Evolutionary conservation across 1,284 basidiomycete species (phyloP), one percentile per base, ranked within the genome.

Genomic region (Puccinia novopanici): DNA sequence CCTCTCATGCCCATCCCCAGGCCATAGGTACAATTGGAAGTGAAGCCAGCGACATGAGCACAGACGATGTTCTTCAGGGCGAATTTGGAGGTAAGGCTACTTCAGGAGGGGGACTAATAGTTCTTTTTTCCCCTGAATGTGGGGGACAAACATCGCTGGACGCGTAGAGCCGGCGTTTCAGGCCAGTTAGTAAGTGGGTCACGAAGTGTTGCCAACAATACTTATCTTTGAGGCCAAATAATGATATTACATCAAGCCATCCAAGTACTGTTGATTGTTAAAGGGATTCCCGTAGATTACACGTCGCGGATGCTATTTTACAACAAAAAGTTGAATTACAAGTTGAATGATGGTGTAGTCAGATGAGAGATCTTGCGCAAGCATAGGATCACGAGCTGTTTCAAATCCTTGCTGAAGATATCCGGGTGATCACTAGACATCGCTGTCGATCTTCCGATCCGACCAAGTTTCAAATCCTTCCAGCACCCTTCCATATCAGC

Each of bases 401-500:
- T 71, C 50, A 71, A 37, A 54, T 71, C 50, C 68, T 71, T 71
- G 50, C 34, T 27, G 17, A 71, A 54, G 48, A 71, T 30, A 34
- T 50, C 45, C 24, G 27, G 5, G 42, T 70, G 24, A 52, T 70
- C 45, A 70, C 27, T 12, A 15, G 67, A 50, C 24, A 52, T 42
- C 24, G 52, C n/a, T 48, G 27, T 30, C 19, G 27, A 63, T 27
- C 63, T 55, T 37, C 77, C 68, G 40, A 79, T 70, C 54, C 54
- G 50, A 8, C 77, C 68, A 3, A 79, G 42, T 68, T 50, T 63
- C 34, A 79, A 61, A 61, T 57, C 50, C 40, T 54, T 37, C 65
- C 65, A 71, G 40, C 77, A 71, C 22, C 77, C 77, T 50, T 59
- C 68, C 8, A 57, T 15, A 48, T 68, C 77, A 22, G 37, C 27